Base-by-base conservation (phyloP, 2,329 filamentous ascomycete genomes). In the Dendryphion nanum region DNA sequence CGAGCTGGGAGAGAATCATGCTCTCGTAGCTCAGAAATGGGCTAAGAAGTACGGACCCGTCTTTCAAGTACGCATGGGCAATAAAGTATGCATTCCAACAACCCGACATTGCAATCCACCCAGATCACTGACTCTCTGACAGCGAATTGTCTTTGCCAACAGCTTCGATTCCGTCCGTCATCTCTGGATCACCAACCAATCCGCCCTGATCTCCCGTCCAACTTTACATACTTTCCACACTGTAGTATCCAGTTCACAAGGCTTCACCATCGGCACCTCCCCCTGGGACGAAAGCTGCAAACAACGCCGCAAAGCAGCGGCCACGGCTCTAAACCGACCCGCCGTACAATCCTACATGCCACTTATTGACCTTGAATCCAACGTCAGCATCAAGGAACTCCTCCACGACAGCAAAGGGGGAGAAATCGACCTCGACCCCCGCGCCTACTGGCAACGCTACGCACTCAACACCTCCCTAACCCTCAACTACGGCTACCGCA, bases 281-380 rank as follows among this genome's bases (percentile, higher is more conserved):
- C 86, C 87, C 0, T 93, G 86, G 83, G 85, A 90, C 45, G 86
- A 89, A 35, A 87, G 82, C 2, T 88, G 85, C 67, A 91, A 90
- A 63, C 72, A 75, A 17, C 77, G 86, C 7, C 79, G 87, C 45
- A 90, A 89, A 69, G 86, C 85, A 0, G 86, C 86, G 1, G 86
- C 84, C 4, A 89, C 86, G 0, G 86, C 87, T 0, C 73, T 91
- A 16, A 90, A 90, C 60, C 77, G 83, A 0, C 85, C 86, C 0
- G 82, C 86, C 0, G 79, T 86, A 1, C 83, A 88, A 54, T 82
- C 81, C 0, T 91, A 91, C 61, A 85, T 89, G 79, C 86, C 86
- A 0, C 86, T 89, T 50, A 81, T 91, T 35, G 86, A 91, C 50
- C 78, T 89, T 18, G 87, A 91, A 61, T 80, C 82, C 18, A 82